A percentile compares a stretch with the other conserved stretches of the same genome.
Conservation (phyloP, 176 grass and related monocot species). For the Pharus latifolius region DNA sequence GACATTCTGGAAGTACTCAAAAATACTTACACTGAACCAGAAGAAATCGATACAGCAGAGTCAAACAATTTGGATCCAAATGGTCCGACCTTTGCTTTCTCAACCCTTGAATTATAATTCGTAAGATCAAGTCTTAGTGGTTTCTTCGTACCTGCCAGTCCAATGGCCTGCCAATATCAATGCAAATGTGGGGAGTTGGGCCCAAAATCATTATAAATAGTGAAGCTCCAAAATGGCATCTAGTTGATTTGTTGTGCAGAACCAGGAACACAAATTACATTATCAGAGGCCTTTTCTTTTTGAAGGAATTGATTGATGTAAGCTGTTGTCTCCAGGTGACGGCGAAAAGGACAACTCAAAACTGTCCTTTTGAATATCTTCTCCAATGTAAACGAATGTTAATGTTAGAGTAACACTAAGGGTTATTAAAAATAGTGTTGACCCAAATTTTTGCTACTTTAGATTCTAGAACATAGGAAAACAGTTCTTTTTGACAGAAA, state of each 20-base stretch:
- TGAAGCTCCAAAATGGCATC: conserved; percentile 18
- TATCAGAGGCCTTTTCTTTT: background rate
- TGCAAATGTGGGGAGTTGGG: conserved; percentile 26
- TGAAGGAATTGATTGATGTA: background rate
- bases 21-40: conserved; percentile 58
- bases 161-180: conserved; percentile 93
- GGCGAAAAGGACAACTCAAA: background rate
- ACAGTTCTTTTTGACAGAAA: too few species aligned
- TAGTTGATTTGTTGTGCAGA: background rate
- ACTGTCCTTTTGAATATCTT: background rate
- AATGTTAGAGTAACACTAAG: background rate
- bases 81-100: conserved; percentile 86
- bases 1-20: background rate
- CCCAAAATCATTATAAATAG: conserved; percentile 14
- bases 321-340: too few species aligned
- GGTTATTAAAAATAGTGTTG: background rate
- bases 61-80: conserved; percentile 87
- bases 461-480: background rate
- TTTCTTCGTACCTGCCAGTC: conserved; percentile 81
- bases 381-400: background rate
- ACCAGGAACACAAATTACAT: conserved; percentile 1
- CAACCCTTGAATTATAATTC: conserved; percentile 48
- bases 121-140: conserved; percentile 72
- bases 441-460: background rate
- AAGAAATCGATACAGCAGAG: conserved; percentile 80